Evolutionary conservation across 208 protist genomes (phyloP).

Genomic region (Leishmania aethiopica): DNA sequence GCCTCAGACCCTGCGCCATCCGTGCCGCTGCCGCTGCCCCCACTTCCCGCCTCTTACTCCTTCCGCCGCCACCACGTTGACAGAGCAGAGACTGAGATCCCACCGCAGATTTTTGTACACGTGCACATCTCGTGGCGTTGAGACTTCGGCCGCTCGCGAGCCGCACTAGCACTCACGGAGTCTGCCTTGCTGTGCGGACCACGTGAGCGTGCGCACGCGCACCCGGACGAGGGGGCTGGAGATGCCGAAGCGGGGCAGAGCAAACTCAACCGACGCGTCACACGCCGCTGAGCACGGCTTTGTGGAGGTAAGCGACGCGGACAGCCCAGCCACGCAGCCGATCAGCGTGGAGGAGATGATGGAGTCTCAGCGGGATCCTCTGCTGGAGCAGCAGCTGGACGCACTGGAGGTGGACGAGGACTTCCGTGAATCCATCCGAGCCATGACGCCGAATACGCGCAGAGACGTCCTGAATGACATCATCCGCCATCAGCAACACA

Average conservation of each 20-base stretch:
- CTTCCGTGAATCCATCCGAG: constrained; percentile 64
- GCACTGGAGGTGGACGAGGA: constrained; percentile 60
- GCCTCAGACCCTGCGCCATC: not conserved
- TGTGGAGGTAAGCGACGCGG: constrained; percentile 20
- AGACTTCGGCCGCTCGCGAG: not conserved
- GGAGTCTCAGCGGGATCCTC: constrained; percentile 21
- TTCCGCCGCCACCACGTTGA: not conserved
- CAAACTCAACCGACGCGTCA: constrained; percentile 1
- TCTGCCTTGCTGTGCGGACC: not conserved
- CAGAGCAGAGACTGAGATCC: not conserved
- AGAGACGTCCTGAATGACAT: constrained; percentile 82
- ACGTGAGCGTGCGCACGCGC: not conserved
- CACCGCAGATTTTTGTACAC: not conserved
- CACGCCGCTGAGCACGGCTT: constrained; percentile 5
- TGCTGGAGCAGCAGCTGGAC: constrained; percentile 62
- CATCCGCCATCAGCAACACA: constrained; percentile 45
- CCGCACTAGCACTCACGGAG: too few relatives aligned
- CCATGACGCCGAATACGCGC: constrained; percentile 75
- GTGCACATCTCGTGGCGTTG: not conserved
- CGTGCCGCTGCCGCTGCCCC: not conserved
- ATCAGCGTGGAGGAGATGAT: constrained; percentile 10
- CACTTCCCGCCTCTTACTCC: not conserved
- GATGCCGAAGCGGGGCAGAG: constrained; percentile 31
- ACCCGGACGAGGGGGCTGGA: not conserved
- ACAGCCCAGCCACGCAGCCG: not conserved